Percentiles rank a stretch among this genome's conserved stretches.
phyloP scores from a whole-genome alignment of 2,329 filamentous ascomycete species.

The Bimuria novae-zelandiae region DNA sequence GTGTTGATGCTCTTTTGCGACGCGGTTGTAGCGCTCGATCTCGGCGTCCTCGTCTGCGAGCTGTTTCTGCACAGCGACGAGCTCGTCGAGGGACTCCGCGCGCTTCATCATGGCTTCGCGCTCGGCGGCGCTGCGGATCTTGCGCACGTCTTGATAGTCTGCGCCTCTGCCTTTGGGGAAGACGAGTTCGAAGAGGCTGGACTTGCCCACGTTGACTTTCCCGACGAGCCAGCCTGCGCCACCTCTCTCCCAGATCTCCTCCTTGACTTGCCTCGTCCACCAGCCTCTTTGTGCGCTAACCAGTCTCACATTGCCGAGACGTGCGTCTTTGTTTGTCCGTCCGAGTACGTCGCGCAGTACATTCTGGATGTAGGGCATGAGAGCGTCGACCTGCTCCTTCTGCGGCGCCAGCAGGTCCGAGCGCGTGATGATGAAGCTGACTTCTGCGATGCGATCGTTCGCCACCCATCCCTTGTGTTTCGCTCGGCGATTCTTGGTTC shows the following conservation, averaged over 20 bases:
- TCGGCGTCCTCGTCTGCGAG: constrained; percentile 42
- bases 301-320: constrained; percentile 84
- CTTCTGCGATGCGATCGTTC: constrained; percentile 69
- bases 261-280: constrained; percentile 88
- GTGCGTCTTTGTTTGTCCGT: constrained; percentile 66
- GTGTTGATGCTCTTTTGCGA: constrained; percentile 23
- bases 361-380: constrained; percentile 84
- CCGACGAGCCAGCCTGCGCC: constrained; percentile 95
- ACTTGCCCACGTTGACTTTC: constrained; percentile 98
- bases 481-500: constrained; percentile 80
- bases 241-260: constrained; percentile 81
- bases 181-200: constrained; percentile 82
- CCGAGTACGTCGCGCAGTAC: constrained; percentile 79
- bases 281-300: constrained; percentile 85
- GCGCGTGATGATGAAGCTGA: constrained; percentile 90
- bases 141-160: constrained; percentile 43
- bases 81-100: constrained; percentile 33
- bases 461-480: constrained; percentile 67
- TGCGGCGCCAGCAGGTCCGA: constrained; percentile 83
- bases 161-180: constrained; percentile 71
- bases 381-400: constrained; percentile 78
- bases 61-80: constrained; percentile 30
- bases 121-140: constrained; percentile 40
- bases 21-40: constrained; percentile 24
- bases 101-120: constrained; percentile 36